These are phyloP conservation scores for Penicillium waksmanii DNA, from an alignment of 495 filamentous ascomycete species.

Conservation along the genomic window DNA sequence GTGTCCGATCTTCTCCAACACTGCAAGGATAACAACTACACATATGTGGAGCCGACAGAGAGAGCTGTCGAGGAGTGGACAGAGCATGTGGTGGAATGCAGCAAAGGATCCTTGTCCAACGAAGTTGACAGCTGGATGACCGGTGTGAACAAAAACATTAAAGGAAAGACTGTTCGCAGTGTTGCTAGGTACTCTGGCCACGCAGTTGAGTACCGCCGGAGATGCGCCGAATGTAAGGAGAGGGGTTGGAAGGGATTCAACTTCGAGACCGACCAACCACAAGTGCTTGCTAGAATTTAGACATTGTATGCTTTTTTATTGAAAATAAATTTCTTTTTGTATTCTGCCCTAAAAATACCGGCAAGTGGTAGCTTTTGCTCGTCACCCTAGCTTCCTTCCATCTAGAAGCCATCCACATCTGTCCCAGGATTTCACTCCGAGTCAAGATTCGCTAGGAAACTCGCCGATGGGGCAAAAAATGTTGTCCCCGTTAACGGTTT, in stretches of 20 bases:
- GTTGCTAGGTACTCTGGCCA: conserved; percentile 34
- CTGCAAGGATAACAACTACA: conserved; percentile 24
- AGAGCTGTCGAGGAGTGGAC: conserved; percentile 27
- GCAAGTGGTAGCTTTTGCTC: too few relatives aligned
- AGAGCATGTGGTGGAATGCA: conserved; percentile 24
- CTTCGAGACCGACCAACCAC: conserved; percentile 7
- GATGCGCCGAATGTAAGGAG: conserved; percentile 23
- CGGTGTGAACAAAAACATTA: conserved; percentile 39
- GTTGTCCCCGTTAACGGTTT: conserved; percentile 54
- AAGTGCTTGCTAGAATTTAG: background rate
- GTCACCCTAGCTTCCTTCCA: too few relatives aligned
- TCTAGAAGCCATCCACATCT: too few relatives aligned
- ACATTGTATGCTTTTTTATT: background rate
- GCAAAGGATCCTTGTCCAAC: conserved; percentile 23
- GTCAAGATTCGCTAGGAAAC: conserved; percentile 42
- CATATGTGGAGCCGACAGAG: conserved; percentile 22
- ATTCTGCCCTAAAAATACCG: background rate
- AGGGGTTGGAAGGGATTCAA: conserved; percentile 22
- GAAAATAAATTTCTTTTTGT: background rate
- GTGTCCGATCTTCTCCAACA: conserved; percentile 23
- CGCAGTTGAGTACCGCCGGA: conserved; percentile 26
- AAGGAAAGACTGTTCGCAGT: conserved; percentile 31
- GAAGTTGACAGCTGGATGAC: conserved; percentile 40
- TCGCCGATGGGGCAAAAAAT: conserved; percentile 58
- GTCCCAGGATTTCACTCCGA: conserved; percentile 15